Evolutionary conservation across 2,329 filamentous ascomycete genomes (phyloP).

Genomic region (Pseudogymnoascus destructans): DNA sequence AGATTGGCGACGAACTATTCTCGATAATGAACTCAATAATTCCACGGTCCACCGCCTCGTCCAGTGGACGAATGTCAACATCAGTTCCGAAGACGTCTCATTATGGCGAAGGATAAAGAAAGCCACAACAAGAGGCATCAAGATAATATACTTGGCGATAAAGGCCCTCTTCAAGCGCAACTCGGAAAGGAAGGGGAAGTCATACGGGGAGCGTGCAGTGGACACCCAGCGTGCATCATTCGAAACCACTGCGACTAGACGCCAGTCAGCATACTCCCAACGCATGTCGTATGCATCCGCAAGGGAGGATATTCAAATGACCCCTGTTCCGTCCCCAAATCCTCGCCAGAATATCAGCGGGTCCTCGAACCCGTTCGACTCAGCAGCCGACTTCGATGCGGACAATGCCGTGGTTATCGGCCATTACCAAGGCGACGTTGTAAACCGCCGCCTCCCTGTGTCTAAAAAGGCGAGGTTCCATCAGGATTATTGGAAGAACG

Average conservation of each 20-base stretch:
- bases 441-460: conserved; percentile 55
- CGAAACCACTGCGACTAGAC: conserved; percentile 44
- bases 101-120: conserved; percentile 86
- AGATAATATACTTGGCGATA: not conserved
- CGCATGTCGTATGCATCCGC: conserved; percentile 40
- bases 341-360: conserved; percentile 32
- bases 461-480: conserved; percentile 74
- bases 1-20: conserved; percentile 80
- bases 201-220: conserved; percentile 16
- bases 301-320: conserved; percentile 80
- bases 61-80: conserved; percentile 88
- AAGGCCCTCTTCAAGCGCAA: conserved; percentile 33
- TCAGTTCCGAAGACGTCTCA: conserved; percentile 73
- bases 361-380: conserved; percentile 24
- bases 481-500: conserved; percentile 86
- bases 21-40: conserved; percentile 93
- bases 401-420: conserved; percentile 46
- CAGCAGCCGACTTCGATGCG: conserved; percentile 23
- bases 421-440: conserved; percentile 36
- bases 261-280: conserved; percentile 28
- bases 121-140: conserved; percentile 40
- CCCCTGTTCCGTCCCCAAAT: conserved; percentile 73
- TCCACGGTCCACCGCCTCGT: conserved; percentile 82
- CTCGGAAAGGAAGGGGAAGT: conserved; percentile 29
- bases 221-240: conserved; percentile 37